phyloP scores from a whole-genome alignment of 805 yeast genomes.

The Cyberlindnera sargentensis region DNA sequence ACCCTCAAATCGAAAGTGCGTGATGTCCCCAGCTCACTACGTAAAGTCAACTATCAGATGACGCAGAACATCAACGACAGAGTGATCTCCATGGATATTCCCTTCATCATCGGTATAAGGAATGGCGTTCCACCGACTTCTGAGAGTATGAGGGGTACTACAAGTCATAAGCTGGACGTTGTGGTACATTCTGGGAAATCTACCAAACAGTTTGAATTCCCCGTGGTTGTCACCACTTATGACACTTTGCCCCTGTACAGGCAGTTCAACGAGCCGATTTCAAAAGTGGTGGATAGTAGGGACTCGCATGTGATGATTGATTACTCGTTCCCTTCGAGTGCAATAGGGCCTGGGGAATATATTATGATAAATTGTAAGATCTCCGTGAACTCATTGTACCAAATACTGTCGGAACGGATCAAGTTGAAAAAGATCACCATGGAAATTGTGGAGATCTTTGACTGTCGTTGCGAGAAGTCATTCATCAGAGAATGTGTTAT shows the following conservation, averaged over 20 bases:
- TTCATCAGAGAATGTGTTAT: slow-evolving; percentile 40
- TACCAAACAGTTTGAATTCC: slow-evolving; percentile 28
- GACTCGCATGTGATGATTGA: slow-evolving; percentile 44
- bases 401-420: slow-evolving; percentile 20
- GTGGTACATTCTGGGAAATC: slow-evolving; percentile 13
- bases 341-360: slow-evolving; percentile 54
- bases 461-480: slow-evolving; percentile 30
- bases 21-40: slow-evolving; percentile 27
- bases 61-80: slow-evolving; percentile 32
- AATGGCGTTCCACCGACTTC: slow-evolving; percentile 49
- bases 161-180: slow-evolving; percentile 36
- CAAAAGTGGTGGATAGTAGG: slow-evolving; percentile 35
- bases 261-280: slow-evolving; percentile 46
- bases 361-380: slow-evolving; percentile 34
- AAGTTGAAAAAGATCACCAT: slow-evolving; percentile 39
- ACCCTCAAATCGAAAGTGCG: slow-evolving; percentile 34
- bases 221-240: slow-evolving; percentile 48
- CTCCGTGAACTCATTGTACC: slow-evolving; percentile 23
- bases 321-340: slow-evolving; percentile 40
- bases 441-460: slow-evolving; percentile 48
- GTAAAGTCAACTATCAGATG: slow-evolving; percentile 26
- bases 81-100: slow-evolving; percentile 50
- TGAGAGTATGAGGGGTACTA: slow-evolving; percentile 34
- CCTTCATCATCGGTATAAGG: slow-evolving; percentile 49
- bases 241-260: slow-evolving; percentile 50